Conservation (phyloP, 164 flowering plant genomes). For the Vitis amurensis region DNA sequence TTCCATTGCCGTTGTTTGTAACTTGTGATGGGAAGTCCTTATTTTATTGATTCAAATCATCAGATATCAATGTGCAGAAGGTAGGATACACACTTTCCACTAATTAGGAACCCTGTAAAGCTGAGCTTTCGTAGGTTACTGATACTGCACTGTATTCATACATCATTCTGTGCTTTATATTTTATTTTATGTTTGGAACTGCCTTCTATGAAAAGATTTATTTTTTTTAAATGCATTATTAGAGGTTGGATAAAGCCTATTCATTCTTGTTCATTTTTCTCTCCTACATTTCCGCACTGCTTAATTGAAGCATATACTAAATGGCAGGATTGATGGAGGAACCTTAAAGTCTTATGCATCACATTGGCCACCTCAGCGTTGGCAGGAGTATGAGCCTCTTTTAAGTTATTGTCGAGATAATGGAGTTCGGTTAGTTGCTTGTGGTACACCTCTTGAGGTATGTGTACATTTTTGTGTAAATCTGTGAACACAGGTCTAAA, state of each 20-base stretch:
- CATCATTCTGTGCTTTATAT: not conserved
- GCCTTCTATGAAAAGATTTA: not conserved
- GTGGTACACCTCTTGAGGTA: constrained; percentile 96
- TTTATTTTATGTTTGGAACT: not conserved
- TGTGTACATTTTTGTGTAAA: not conserved
- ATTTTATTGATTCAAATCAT: not conserved
- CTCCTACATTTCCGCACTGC: not conserved
- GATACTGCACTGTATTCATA: not conserved
- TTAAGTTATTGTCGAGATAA: constrained; percentile 79
- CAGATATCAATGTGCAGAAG: not conserved
- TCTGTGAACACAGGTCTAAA: not conserved
- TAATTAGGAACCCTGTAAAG: not conserved
- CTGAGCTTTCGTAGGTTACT: not conserved
- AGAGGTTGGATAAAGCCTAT: not conserved
- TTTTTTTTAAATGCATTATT: not conserved
- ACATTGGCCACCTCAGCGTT: constrained; percentile 84
- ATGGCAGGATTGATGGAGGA: constrained; percentile 78
- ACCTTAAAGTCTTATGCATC: constrained; percentile 56
- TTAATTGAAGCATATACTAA: constrained; percentile 10
- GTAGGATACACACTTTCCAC: not conserved
- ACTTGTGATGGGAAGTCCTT: not conserved
- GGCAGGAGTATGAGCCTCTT: constrained; percentile 95
- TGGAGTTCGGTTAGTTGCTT: constrained; percentile 76
- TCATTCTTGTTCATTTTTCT: not conserved
- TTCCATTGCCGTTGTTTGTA: not conserved